phyloP scores from a whole-genome alignment of 2,329 filamentous ascomycete species.

The Sarocladiaceae sp. region DNA sequence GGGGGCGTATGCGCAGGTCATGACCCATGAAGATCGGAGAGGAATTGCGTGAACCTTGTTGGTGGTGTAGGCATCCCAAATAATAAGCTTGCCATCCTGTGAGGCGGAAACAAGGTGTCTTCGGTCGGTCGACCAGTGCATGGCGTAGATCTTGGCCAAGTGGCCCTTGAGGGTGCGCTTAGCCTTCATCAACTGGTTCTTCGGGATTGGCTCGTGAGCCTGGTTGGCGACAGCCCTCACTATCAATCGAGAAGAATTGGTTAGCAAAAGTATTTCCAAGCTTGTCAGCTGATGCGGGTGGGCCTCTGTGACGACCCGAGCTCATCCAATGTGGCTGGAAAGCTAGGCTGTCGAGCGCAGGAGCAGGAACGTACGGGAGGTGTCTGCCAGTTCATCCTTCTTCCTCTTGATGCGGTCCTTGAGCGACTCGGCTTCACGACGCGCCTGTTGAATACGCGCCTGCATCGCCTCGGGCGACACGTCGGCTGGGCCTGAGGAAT shows the following conservation, averaged over 20 bases:
- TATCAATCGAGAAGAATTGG: constrained; percentile 30
- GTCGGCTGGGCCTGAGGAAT: constrained; percentile 51
- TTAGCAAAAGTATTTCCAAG: constrained; percentile 16
- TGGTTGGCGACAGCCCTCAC: constrained; percentile 89
- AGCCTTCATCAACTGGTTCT: constrained; percentile 91
- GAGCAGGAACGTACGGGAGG: constrained; percentile 68
- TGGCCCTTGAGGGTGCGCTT: constrained; percentile 96
- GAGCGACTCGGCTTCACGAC: constrained; percentile 93
- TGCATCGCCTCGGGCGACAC: constrained; percentile 77
- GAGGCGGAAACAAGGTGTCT: constrained; percentile 96
- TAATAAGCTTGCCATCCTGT: constrained; percentile 98
- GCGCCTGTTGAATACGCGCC: constrained; percentile 83
- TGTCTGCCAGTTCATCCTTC: constrained; percentile 99
- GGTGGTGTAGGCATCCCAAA: constrained; percentile 99
- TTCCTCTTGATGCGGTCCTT: constrained; percentile 99
- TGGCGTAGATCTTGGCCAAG: constrained; percentile 98
- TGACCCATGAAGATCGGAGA: constrained; percentile 96
- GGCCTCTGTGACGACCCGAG: neutral
- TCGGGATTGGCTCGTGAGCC: constrained; percentile 85
- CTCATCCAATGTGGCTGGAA: neutral
- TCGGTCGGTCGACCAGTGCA: constrained; percentile 99
- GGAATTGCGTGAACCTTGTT: constrained; percentile 99
- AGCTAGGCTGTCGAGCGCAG: neutral
- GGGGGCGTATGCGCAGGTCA: constrained; percentile 98
- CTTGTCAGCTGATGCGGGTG: too few relatives aligned